Base-by-base conservation (phyloP, 73 alveolate genomes). In the Blepharisma japonicum region DNA sequence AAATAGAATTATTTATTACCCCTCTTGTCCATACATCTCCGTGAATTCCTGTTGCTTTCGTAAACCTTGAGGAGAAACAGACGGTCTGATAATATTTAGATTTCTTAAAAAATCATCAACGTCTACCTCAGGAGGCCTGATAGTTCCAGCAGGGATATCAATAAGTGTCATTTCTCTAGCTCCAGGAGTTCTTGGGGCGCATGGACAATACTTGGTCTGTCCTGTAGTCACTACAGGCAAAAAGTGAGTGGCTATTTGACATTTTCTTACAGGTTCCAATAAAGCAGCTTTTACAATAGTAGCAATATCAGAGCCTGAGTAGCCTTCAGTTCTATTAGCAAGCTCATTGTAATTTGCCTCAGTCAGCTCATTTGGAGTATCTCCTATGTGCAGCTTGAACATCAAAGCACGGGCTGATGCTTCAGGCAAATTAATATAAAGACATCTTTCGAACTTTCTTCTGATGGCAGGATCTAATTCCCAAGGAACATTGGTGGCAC, bases 401-500 rank as follows among this genome's bases (percentile, higher is more conserved):
- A 90, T 70, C 55, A 50, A 82, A 67, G 61, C 78, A 74, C 99
- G 91, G 45, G 97, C 99, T 6, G 82, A 68, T 1, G 55, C 49
- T 48, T 90, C 99, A 23, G 99, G 99, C 49, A 97, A 96, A 8
- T 97, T 93, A 51, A 97, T 97, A 83, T 97, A 96, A 68, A 97
- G 92, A 82, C 99, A 95, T 92, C 96, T 96, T 86, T 96, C 98
- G 70, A 97, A 97, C 72, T 99, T 92, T 68, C 99, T 92, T 77
- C 99, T 92, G 84, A 97, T 87, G 23, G 99, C 98, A 7, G 98
- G 93, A 82, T 97, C 99, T 49, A 97, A 82, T 81, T 88, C 98
- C 99, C 99, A 97, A 6, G 99, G 99, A 11, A 94, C 81, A 87
- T 97, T 97, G 55, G 99, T 95, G 23, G 99, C 99, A n/a, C 99